Percentiles rank a stretch among this genome's conserved stretches.
Conservation (phyloP, 2,329 filamentous ascomycete species). For the Claviceps sp. region DNA sequence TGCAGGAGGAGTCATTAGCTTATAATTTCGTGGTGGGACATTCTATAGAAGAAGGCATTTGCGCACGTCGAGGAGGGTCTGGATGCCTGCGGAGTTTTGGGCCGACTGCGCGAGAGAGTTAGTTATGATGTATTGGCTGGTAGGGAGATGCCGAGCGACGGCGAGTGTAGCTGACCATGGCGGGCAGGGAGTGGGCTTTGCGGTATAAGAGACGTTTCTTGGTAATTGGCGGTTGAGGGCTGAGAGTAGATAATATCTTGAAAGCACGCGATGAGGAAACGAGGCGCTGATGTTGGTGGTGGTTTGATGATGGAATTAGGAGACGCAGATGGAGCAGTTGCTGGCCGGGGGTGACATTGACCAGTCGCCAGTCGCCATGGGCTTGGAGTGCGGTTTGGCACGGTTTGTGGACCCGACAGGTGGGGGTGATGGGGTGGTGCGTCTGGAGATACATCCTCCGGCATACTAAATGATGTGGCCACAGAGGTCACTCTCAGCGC, state of each 20-base stretch:
- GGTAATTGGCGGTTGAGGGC: neutral
- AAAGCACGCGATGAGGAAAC: neutral
- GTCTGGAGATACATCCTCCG: neutral
- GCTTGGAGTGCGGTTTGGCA: neutral
- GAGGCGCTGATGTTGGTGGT: neutral
- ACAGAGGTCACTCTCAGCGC: neutral
- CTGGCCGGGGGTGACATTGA: neutral
- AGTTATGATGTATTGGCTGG: neutral
- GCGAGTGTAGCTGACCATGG: slow-evolving; percentile 5
- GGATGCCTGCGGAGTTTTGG: slow-evolving; percentile 96
- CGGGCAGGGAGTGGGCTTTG: neutral
- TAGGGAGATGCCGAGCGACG: neutral
- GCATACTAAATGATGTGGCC: neutral
- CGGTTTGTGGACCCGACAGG: neutral
- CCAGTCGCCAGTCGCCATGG: neutral
- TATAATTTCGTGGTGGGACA: neutral
- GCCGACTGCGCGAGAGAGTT: slow-evolving; percentile 54
- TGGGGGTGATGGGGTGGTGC: too few relatives aligned
- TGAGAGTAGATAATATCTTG: neutral
- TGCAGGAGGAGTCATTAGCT: slow-evolving; percentile 23
- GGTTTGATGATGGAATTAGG: neutral
- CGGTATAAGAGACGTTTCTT: neutral
- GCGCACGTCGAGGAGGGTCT: slow-evolving; percentile 94
- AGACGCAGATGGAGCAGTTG: neutral
- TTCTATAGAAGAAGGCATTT: neutral